Conservation (phyloP, 2,329 filamentous ascomycete genomes). For the Neocucurbitaria cava region DNA sequence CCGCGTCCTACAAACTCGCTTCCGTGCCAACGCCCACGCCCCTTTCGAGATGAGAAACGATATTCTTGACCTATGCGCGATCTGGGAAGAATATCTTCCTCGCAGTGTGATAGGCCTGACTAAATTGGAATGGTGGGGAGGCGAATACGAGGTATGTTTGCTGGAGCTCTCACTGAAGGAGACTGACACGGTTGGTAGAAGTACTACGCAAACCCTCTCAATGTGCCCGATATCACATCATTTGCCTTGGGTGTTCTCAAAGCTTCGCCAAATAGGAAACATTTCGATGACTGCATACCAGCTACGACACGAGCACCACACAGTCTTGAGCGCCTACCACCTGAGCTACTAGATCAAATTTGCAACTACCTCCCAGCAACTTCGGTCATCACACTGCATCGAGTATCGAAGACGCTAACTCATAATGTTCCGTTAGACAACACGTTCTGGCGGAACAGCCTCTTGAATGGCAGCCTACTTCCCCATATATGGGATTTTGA, state of each 20-base stretch:
- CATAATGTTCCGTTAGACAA: slow-evolving; percentile 27
- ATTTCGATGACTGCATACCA: neutral
- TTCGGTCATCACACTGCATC: slow-evolving; percentile 25
- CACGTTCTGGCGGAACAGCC: slow-evolving; percentile 32
- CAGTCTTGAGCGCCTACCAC: slow-evolving; percentile 24
- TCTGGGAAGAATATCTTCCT: slow-evolving; percentile 17
- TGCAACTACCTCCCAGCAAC: slow-evolving; percentile 18
- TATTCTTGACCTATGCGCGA: slow-evolving; percentile 22
- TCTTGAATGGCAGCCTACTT: slow-evolving; percentile 27
- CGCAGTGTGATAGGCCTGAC: slow-evolving; percentile 27
- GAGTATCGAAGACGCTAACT: slow-evolving; percentile 25
- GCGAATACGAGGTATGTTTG: slow-evolving; percentile 27
- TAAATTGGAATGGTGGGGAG: slow-evolving; percentile 33
- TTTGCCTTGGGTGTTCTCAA: slow-evolving; percentile 19
- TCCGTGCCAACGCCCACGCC: neutral
- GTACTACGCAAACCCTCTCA: slow-evolving; percentile 30
- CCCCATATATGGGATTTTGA: slow-evolving; percentile 37
- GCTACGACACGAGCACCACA: neutral
- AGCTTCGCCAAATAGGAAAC: slow-evolving; percentile 7
- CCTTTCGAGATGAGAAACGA: slow-evolving; percentile 16
- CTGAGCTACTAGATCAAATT: slow-evolving; percentile 26
- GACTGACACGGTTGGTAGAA: slow-evolving; percentile 18
- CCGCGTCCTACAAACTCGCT: slow-evolving; percentile 19
- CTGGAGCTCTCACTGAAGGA: neutral
- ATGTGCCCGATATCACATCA: slow-evolving; percentile 9